Evolutionary conservation across 2,329 filamentous ascomycete genomes (phyloP), one percentile per base, ranked within the genome.

Genomic region (Macroventuria anomochaeta): DNA sequence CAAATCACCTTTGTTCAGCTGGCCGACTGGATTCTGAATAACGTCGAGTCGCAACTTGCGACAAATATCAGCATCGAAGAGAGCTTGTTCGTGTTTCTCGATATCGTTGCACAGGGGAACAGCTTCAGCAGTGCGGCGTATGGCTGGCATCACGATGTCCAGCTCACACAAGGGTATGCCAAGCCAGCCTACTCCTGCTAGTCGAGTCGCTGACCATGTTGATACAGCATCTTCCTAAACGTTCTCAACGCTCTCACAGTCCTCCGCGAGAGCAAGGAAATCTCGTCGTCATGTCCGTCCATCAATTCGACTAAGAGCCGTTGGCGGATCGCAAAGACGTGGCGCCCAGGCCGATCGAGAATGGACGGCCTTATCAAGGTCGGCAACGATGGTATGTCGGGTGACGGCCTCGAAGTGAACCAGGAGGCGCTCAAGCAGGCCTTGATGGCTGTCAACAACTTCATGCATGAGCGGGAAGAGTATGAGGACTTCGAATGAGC

Each of bases 1-100:
- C 71, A 74, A 44, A 67, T 71, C 54, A 73, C 70, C 51, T 75
- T 74, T 40, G 68, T 72, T 39, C 67, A 71, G 48, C 63, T 75
- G 17, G 68, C 71, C n/a, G 72, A 75, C 58, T 75, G 71, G 72
- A 68, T 73, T 26, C 58, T 71, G 26, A 69, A 65, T 47, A 65
- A 75, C 53, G 64, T 68, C 53, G 55, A 68, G 37, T 70, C 65
- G 18, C 63, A 65, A 26, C 55, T 68, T n/a, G 55, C 64, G 2
- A 53, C 62, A 17, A 66, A 70, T 43, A 67, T 73, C 54, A 73
- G 68, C 52, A 63, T 75, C 10, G 71, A 75, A 55, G 72, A 75
- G 61, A 69, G 69, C 50, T 55, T 75, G 8, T 71, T 75, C 39
- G 65, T 75, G 6, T 75, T 75, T 53, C 59, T 75, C 47, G 72